Evolutionary conservation across 768 basidiomycete species (phyloP), one percentile per base, ranked within the genome.

Genomic region (Omphalotus guepiniiformis): DNA sequence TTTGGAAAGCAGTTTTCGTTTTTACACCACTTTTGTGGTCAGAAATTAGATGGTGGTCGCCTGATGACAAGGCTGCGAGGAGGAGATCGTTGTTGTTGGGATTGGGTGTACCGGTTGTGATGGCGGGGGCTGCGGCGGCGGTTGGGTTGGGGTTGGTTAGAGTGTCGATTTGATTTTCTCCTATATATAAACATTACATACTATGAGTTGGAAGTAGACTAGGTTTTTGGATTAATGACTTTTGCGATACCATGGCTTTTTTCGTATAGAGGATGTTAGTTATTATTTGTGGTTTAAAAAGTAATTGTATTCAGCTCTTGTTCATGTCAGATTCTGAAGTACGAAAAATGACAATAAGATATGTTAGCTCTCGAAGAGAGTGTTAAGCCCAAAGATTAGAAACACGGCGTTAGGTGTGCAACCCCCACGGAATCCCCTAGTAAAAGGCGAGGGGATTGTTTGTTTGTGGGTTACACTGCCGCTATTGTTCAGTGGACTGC

Each of bases 1-100:
- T 98, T 63, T 94, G 83, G 80, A 92, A 85, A 2, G 94, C 94
- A 0, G 87, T 85, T 49, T 63, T 92, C n/a, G 92, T 97, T 1
- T 84, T 98, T 55, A 70, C 88, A 7, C 94, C 94, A 0, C 71
- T 95, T 23, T 64, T 97, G 8, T 95, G 90, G 90, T 77, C 82
- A 8, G 94, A 97, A 65, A 72, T 94, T 25, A 70, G 82, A 23
- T 88, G 84, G 83, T 87, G 46, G 46, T 47, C 46, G 22, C 46
- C 46, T 3, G 25, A 47, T n/a, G 46, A 47, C 18, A 39, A 38
- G 28, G 39, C 30, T 38, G 46, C 38, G 6, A 27, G 22, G 12
- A 18, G 26, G 22, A 47, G 23, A 9, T 9, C 30, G 30, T 32
- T 32, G 30, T 9, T 32, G 30, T n/a, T n/a, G n/a, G 30, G 30